Base-by-base conservation (phyloP, 257 asterid species). In the Solanum appendiculatum region DNA sequence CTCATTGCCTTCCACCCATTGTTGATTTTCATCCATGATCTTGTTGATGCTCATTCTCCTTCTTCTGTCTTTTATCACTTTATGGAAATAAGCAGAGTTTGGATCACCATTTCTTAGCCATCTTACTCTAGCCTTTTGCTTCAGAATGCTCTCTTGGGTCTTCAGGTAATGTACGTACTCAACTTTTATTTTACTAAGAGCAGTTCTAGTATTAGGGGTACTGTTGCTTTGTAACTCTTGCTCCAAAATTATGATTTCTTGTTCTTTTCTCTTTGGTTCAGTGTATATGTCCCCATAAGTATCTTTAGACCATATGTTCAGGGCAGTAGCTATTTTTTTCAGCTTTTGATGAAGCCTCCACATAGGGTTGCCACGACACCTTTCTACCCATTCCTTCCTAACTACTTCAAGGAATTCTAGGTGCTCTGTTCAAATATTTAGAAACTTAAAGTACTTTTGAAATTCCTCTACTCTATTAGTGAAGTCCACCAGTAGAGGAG, bases 321-420 rank as follows among this genome's bases (percentile, higher is more conserved):
- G 3, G 7, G 2, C 5, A 10, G 72, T 9, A n/a, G 16, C 14
- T 0, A 1, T n/a, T 12, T 64, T 64, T 27, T 64, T 56, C 1
- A 64, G 34, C 34, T 64, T 64, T 25, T 46, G 72, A 64, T 64
- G 9, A 4, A 64, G 9, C 10, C 1, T 25, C 72, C 72, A 64
- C 18, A 64, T 64, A 9, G 20, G 36, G 29, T 64, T 64, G 2
- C 0, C 20, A 10, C 10, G 33, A 0, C 5, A n/a, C 27, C 25
- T 4, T n/a, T 25, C 72, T 25, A 9, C 34, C 72, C 72, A 64
- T 3, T 25, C 33, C 5, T 9, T 12, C 6, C 2, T 25, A n/a
- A 11, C 36, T 12, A n/a, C 1, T 9, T 25, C 0, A 1, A 4
- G 3, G 1, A 25, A 64, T 5, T 64, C 3, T 3, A 3, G 33